Evolutionary conservation across 2,329 filamentous ascomycete species (phyloP), one percentile per base, ranked within the genome.

Genomic region (Penicillium sp.): DNA sequence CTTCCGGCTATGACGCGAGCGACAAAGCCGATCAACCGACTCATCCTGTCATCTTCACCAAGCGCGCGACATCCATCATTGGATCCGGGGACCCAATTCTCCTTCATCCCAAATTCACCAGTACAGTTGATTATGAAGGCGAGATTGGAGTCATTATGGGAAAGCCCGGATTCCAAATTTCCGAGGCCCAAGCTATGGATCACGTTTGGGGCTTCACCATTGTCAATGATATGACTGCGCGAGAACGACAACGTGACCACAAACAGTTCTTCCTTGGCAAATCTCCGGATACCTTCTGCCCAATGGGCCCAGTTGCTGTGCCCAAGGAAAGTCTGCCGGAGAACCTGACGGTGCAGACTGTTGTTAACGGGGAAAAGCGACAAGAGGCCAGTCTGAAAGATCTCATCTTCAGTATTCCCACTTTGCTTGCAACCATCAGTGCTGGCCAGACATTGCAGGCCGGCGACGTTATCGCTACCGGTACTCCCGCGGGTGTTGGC

Each of bases 161-260:
- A 14, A 35, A 35, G 33, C 33, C 33, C 4, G 33, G 33, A 14
- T 35, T n/a, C 14, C 33, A 35, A 35, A 35, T 35, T 11, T 35
- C 33, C 4, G 33, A 35, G 33, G 33, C 13, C 6, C 5, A 35
- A 7, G 13, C 82, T 0, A 73, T 77, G 74, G 71, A 79, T 13
- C 66, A 84, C 63, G 80, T 85, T 2, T 84, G 81, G 81, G 83
- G 83, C 0, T 85, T 80, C 58, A 84, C 81, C 0, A 84, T 84
- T 37, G 76, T 81, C 44, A 85, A 86, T 61, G 83, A 85, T 49
- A 72, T 85, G n/a, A 83, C 82, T 0, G 81, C 82, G 0, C 71
- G 83, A 11, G 80, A 81, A 44, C 75, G 77, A 61, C 83, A 86
- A 65, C 68, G 81, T 26, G 82, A 86, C 49, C 83, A 86, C 56